Conservation (phyloP, 2,329 filamentous ascomycete species). For the Diplodia seriata region DNA sequence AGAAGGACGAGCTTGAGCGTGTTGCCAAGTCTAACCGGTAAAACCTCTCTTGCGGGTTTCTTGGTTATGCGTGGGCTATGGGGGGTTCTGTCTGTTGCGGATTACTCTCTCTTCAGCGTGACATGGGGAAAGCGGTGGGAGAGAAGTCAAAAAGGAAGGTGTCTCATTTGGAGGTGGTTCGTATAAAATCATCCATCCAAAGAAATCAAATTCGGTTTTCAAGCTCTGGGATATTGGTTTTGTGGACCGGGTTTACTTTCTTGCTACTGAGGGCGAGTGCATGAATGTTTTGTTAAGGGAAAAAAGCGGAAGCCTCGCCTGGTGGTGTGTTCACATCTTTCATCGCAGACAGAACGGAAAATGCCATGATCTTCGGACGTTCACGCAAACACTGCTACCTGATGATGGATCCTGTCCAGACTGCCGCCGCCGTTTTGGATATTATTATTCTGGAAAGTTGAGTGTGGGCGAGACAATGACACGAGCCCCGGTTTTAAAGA, state of each 20-base stretch:
- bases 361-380: constrained; percentile 31
- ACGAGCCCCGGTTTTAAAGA: neutral
- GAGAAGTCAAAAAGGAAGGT: constrained; percentile 25
- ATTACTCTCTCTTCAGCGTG: constrained; percentile 19
- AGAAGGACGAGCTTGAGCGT: constrained; percentile 99
- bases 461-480: neutral
- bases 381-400: neutral
- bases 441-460: neutral
- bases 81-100: constrained; percentile 18
- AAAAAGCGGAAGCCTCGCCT: constrained; percentile 7
- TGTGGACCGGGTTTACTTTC: constrained; percentile 20
- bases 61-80: constrained; percentile 9
- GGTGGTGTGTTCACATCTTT: constrained; percentile 22
- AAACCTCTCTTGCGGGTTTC: constrained; percentile 53
- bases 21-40: constrained; percentile 99
- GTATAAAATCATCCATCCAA: constrained; percentile 24
- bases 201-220: constrained; percentile 22
- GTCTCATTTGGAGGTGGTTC: constrained; percentile 13
- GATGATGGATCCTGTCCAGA: neutral
- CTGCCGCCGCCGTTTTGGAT: neutral
- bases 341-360: constrained; percentile 31
- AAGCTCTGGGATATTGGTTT: constrained; percentile 30
- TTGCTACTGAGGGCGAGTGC: constrained; percentile 13
- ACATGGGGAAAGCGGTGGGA: constrained; percentile 17
- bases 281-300: constrained; percentile 3